Evolutionary conservation across 2,329 filamentous ascomycete genomes (phyloP).

Genomic region (Colletotrichum sp.): DNA sequence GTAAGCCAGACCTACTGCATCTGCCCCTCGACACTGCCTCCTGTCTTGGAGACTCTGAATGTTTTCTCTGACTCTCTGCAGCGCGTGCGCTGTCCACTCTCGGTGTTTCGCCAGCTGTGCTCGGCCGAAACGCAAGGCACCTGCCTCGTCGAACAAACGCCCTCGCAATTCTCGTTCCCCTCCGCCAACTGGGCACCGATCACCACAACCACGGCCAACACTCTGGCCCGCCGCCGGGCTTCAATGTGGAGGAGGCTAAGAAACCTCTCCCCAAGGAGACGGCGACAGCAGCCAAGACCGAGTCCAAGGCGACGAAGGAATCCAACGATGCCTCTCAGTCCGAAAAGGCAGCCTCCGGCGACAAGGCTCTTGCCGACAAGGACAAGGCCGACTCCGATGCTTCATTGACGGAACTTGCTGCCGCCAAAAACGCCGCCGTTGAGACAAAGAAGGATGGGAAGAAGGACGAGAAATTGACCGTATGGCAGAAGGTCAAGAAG

Average conservation of each 20-base stretch:
- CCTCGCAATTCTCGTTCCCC: slow-evolving; percentile 61
- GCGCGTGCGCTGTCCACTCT: slow-evolving; percentile 53
- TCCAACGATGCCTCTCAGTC: slow-evolving; percentile 1
- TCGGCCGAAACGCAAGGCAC: slow-evolving; percentile 51
- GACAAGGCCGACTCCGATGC: slow-evolving; percentile 44
- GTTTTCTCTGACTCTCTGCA: slow-evolving; percentile 32
- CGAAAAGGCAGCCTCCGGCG: slow-evolving; percentile 29
- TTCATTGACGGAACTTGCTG: slow-evolving; percentile 65
- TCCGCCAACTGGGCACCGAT: slow-evolving; percentile 63
- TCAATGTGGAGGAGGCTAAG: slow-evolving; percentile 89
- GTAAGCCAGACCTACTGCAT: slow-evolving; percentile 37
- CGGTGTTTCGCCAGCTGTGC: slow-evolving; percentile 49
- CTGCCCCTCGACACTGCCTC: neutral
- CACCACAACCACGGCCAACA: slow-evolving; percentile 56
- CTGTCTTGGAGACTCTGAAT: neutral
- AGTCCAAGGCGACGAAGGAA: slow-evolving; percentile 34
- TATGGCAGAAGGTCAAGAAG: slow-evolving; percentile 94
- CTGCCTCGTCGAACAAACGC: slow-evolving; percentile 52
- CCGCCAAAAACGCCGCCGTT: slow-evolving; percentile 64
- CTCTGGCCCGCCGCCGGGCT: slow-evolving; percentile 81
- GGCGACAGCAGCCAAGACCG: slow-evolving; percentile 37
- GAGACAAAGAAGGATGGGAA: slow-evolving; percentile 69
- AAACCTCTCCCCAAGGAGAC: slow-evolving; percentile 73
- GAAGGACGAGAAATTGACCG: slow-evolving; percentile 83
- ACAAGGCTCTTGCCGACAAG: slow-evolving; percentile 34